Percentiles rank a stretch among this genome's conserved stretches.
Evolutionary conservation across 2,329 filamentous ascomycete genomes (phyloP).

Genomic region (Leptodontidium sp.): DNA sequence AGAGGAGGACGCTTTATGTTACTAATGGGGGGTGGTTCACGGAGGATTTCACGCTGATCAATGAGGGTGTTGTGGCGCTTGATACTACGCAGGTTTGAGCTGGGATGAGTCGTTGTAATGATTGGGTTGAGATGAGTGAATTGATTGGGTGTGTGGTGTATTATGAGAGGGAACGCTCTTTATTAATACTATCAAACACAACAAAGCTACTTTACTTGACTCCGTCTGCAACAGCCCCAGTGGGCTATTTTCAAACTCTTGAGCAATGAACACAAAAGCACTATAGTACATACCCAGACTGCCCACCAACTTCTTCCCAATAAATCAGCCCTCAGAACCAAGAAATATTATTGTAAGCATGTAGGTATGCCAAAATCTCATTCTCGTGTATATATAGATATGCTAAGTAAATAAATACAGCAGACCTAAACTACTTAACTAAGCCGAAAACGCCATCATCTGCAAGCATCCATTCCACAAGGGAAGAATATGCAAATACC

Average conservation of each 20-base stretch:
- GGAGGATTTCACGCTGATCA: conserved; percentile 23
- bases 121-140: background rate
- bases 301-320: background rate
- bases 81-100: conserved; percentile 17
- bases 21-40: conserved; percentile 33
- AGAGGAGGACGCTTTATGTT: conserved; percentile 32
- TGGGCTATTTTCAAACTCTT: too few species aligned
- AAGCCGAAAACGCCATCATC: conserved; percentile 4
- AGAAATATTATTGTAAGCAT: background rate
- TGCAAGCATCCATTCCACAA: background rate
- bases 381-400: background rate
- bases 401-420: background rate
- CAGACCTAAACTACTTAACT: background rate
- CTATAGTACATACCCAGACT: too few species aligned
- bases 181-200: too few species aligned
- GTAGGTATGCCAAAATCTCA: background rate
- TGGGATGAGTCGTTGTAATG: background rate
- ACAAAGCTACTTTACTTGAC: too few species aligned
- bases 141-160: background rate
- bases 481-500: background rate
- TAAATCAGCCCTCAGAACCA: too few species aligned
- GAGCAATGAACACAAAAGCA: too few species aligned
- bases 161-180: too few species aligned
- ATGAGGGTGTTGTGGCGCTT: conserved; percentile 26
- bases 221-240: too few species aligned